Conservation (phyloP, 1,284 basidiomycete genomes). For the Gyrodon tennesseensis region DNA sequence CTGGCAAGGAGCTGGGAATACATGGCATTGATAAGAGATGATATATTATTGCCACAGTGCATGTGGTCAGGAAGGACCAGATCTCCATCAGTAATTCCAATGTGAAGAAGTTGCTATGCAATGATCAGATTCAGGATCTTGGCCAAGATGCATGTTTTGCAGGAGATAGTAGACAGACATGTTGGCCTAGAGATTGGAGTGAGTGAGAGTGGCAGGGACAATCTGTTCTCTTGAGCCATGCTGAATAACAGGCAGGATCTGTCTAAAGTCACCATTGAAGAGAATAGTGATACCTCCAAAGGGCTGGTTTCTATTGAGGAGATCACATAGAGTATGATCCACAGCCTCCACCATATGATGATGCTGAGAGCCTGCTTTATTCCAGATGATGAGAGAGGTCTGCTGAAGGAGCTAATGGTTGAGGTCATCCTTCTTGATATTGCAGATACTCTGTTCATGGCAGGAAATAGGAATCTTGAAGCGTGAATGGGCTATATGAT, state of each 20-base stretch:
- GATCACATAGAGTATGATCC: too few species aligned
- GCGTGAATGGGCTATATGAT: conserved; percentile 22
- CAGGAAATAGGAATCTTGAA: conserved; percentile 35
- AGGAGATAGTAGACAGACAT: conserved; percentile 40
- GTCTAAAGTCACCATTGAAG: too few species aligned
- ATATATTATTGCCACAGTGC: too few species aligned
- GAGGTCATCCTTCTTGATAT: conserved; percentile 38
- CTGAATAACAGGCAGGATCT: conserved; percentile 21
- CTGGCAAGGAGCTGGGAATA: conserved; percentile 5
- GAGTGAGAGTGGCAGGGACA: conserved; percentile 42
- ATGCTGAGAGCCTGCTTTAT: too few species aligned
- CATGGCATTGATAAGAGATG: conserved; percentile 34
- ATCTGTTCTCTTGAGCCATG: conserved; percentile 44
- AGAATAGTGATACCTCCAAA: too few species aligned
- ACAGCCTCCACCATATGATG: not conserved
- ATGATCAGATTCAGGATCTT: conserved; percentile 28
- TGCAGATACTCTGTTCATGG: conserved; percentile 40
- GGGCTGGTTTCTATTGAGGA: too few species aligned
- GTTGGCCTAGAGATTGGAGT: conserved; percentile 45
- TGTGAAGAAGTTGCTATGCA: conserved; percentile 49
- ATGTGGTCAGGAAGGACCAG: too few species aligned
- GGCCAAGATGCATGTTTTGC: conserved; percentile 47
- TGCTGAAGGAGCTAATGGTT: conserved; percentile 1
- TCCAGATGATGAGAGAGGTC: not conserved
- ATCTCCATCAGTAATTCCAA: conserved; percentile 41